A percentile compares a stretch with the other conserved stretches of the same genome.
These are phyloP conservation scores for Hypoxylon fragiforme DNA, from an alignment of 495 filamentous ascomycete species.

Conservation along the genomic window DNA sequence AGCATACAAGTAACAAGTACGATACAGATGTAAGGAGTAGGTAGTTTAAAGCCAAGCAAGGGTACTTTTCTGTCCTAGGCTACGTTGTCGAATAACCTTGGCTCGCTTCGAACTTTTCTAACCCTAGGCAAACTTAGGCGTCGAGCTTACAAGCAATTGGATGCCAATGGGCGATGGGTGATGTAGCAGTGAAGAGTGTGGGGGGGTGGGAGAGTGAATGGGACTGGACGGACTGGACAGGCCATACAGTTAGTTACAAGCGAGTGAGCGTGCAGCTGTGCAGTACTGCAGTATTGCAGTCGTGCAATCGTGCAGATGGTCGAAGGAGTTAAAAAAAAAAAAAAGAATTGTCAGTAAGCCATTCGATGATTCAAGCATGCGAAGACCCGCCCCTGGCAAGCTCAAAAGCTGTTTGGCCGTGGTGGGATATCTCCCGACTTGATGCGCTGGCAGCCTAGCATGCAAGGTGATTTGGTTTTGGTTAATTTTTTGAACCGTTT, in stretches of 20 bases:
- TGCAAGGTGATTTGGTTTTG: constrained; percentile 34
- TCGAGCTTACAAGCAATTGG: constrained; percentile 33
- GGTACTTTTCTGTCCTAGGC: constrained; percentile 25
- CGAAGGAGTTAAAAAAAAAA: neutral
- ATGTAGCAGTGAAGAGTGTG: constrained; percentile 33
- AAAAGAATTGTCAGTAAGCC: constrained; percentile 26
- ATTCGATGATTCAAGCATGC: constrained; percentile 26
- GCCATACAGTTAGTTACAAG: constrained; percentile 1
- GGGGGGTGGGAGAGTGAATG: constrained; percentile 15
- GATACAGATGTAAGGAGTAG: constrained; percentile 18
- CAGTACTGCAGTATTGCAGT: too few species aligned
- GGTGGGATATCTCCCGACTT: constrained; percentile 30
- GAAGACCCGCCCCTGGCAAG: constrained; percentile 32
- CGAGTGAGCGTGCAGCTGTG: constrained; percentile 4
- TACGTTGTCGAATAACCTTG: constrained; percentile 36
- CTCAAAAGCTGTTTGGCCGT: constrained; percentile 30
- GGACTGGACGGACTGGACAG: neutral
- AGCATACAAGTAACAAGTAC: constrained; percentile 1
- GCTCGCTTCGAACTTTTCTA: constrained; percentile 19
- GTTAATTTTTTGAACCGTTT: neutral
- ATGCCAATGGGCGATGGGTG: constrained; percentile 26
- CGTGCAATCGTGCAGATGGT: constrained; percentile 13
- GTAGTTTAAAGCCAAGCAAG: constrained; percentile 33
- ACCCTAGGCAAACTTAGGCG: constrained; percentile 23
- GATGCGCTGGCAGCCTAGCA: constrained; percentile 34